A percentile compares a stretch with the other conserved stretches of the same genome.
phyloP scores from a whole-genome alignment of 208 protist genomes.

The Leishmania major region DNA sequence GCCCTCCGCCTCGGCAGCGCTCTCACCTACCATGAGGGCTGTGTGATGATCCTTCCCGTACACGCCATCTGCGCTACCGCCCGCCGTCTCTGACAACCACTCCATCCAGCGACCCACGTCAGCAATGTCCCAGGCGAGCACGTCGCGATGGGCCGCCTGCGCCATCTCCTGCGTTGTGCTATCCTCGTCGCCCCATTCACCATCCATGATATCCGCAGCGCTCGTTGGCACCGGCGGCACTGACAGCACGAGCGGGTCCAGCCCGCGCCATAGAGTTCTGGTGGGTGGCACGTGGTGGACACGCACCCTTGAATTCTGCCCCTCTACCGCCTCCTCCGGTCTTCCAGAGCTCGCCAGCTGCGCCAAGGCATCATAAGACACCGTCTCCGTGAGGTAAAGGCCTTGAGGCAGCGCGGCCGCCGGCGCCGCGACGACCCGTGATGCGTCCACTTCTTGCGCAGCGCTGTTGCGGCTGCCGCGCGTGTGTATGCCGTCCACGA shows the following conservation, averaged over 20 bases:
- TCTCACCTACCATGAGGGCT: background rate
- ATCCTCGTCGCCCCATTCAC: background rate
- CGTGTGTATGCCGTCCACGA: slow-evolving; percentile 16
- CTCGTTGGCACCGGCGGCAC: background rate
- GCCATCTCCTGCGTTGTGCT: background rate
- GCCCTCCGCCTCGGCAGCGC: background rate
- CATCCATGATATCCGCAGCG: background rate
- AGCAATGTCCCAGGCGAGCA: background rate
- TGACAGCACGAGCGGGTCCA: slow-evolving; percentile 24
- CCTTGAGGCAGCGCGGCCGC: slow-evolving; percentile 1
- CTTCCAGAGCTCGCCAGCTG: background rate
- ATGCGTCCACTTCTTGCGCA: background rate
- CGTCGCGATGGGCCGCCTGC: background rate
- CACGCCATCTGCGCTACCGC: background rate
- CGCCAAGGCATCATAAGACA: slow-evolving; percentile 3
- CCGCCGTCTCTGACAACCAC: background rate
- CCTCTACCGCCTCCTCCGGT: background rate
- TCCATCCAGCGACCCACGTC: slow-evolving; percentile 1
- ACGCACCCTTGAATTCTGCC: background rate
- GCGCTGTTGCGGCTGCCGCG: background rate
- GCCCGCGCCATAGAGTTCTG: slow-evolving; percentile 18
- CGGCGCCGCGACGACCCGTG: background rate
- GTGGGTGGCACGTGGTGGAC: slow-evolving; percentile 12
- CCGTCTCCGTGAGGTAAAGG: slow-evolving; percentile 15
- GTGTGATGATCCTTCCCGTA: background rate